Base-by-base conservation (phyloP, 495 filamentous ascomycete genomes). In the Parmelia sp. region DNA sequence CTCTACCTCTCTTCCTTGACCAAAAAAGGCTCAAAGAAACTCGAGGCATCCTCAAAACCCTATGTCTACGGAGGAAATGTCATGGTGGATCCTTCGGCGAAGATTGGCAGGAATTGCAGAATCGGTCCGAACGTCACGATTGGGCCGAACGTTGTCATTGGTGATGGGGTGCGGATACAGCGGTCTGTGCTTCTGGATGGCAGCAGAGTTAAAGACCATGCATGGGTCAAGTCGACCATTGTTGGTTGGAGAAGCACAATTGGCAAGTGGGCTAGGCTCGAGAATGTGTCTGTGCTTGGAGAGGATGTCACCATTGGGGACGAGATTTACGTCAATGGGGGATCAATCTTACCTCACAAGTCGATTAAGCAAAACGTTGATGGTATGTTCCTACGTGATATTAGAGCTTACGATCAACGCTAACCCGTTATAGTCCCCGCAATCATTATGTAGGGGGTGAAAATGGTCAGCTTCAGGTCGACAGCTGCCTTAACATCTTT, bases 281-380 rank as follows among this genome's bases (percentile, higher is more conserved):
- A 99, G 83, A 98, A 98, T 72, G 94, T 99, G 33, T 91, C 89
- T 3, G 94, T 99, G 58, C 84, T 99, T 51, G 94, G 94, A 68
- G 95, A 99, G 76, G 94, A 99, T 75, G 94, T 99, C n/a, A 96
- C 91, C 62, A 96, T 99, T 74, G 92, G 90, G 58, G 94, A 99
- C 73, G 94, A 99, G 77, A 88, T 99, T 47, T 97, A 99, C 75
- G 95, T 97, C 74, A 99, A 99, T 78, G 94, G 94, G 69, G 94
- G 95, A 63, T 93, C 90, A 67, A 87, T 99, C 65, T 79, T 99
- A 70, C 94, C 94, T 27, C 94, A 99, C 79, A 99, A 99, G 88
- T 93, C 88, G 74, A 97, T 99, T 83, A 99, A 99, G 84, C 80
- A 85, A 69, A 99, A 99, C 76, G 90, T 99, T 74, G 94, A 99